Base-by-base conservation (phyloP, 192 early-diverging fungal species). In the Spinellus fusiger region DNA sequence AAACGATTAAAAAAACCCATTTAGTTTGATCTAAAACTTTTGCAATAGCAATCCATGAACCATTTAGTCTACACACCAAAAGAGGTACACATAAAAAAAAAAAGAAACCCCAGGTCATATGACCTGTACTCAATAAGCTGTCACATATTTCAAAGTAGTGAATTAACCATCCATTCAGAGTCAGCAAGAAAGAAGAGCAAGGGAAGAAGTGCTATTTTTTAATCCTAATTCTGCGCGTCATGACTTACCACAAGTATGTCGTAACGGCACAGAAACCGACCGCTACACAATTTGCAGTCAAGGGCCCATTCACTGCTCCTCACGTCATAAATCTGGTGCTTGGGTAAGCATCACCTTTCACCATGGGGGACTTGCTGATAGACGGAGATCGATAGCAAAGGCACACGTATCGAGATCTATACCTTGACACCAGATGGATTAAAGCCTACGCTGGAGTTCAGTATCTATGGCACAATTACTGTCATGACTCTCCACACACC, bases 181-280 rank as follows among this genome's bases (percentile, higher is more conserved):
- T n/a, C n/a, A n/a, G n/a, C n/a, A n/a, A n/a, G n/a, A n/a, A n/a
- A n/a, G n/a, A n/a, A n/a, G n/a, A n/a, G n/a, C n/a, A n/a, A n/a
- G n/a, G n/a, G n/a, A n/a, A n/a, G n/a, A n/a, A n/a, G n/a, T n/a
- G n/a, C n/a, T n/a, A 32, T 32, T 32, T 32, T 18, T 23, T 33
- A 23, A 28, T 54, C 8, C 38, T n/a, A 22, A 31, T 16, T 56
- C 23, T 38, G 20, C 54, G n/a, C 33, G 51, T 59, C 40, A 73
- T 73, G 71, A 60, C 55, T 46, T 63, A 59, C 28, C 83, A 83
- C 64, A 80, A 88, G 48, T 91, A 92, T 69, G 86, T 91, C 27
- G 90, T 89, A 28, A 89, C 87, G 22, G 93, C 92, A 15, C 84
- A 92, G 58, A 91, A 89, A 78, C 76, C 91, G 37, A 87, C 87